Percentiles rank a stretch among this genome's conserved stretches.
These are phyloP conservation scores for Ceratobasidium papillatum DNA, from an alignment of 1,284 basidiomycete species.

Conservation along the genomic window DNA sequence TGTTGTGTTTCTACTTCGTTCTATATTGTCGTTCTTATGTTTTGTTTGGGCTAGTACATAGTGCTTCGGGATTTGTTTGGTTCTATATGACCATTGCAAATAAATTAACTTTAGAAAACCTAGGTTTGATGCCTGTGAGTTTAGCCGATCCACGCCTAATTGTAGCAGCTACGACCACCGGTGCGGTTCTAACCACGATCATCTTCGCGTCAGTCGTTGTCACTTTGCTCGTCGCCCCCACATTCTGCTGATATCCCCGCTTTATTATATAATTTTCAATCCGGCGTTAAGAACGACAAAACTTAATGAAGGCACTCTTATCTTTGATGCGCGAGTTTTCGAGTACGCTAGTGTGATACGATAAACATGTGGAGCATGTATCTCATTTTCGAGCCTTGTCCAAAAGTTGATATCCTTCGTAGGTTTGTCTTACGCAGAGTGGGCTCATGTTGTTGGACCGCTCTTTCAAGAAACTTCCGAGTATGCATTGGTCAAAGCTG, in stretches of 20 bases:
- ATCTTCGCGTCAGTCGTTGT: neutral
- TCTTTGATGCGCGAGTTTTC: neutral
- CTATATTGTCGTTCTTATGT: neutral
- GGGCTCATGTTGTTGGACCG: too few relatives aligned
- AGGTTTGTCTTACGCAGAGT: too few relatives aligned
- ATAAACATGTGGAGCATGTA: neutral
- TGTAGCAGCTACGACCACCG: neutral
- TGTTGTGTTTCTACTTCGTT: constrained; percentile 19
- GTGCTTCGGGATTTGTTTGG: constrained; percentile 37
- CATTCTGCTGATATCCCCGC: neutral
- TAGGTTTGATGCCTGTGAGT: constrained; percentile 35
- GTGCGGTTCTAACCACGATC: neutral
- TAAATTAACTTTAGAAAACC: neutral
- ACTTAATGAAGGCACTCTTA: neutral
- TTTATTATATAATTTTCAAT: too few relatives aligned
- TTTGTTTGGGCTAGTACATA: constrained; percentile 26
- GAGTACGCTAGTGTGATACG: too few relatives aligned
- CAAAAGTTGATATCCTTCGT: too few relatives aligned
- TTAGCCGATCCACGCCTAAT: constrained; percentile 19
- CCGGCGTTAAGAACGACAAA: neutral
- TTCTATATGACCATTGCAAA: constrained; percentile 8
- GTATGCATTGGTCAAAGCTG: neutral
- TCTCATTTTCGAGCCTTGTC: too few relatives aligned
- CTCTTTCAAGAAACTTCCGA: too few relatives aligned
- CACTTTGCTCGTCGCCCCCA: neutral